Conservation (phyloP, 176 grass and related monocot genomes). For the Luzula sylvatica region DNA sequence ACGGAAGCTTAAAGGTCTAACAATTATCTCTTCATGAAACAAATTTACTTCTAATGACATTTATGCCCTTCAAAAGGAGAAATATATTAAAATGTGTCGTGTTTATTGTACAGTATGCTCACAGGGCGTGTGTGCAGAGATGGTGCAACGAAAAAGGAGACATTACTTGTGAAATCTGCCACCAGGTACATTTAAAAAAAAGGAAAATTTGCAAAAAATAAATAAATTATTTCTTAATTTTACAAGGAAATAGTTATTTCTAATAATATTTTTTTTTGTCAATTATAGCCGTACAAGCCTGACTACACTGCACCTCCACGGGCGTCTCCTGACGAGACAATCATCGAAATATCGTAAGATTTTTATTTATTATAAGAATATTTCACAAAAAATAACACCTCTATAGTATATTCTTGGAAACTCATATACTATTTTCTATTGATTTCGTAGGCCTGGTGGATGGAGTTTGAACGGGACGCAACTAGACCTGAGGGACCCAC, state of each 20-base stretch:
- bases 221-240: too few relatives aligned
- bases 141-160: constrained; percentile 97
- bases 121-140: constrained; percentile 83
- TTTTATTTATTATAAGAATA: constrained; percentile 13
- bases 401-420: not conserved
- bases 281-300: constrained; percentile 68
- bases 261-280: constrained; percentile 31
- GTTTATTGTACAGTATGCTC: constrained; percentile 49
- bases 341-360: constrained; percentile 72
- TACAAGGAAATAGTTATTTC: constrained; percentile 8
- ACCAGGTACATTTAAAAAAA: constrained; percentile 55
- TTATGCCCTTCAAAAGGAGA: not conserved
- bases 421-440: constrained; percentile 9
- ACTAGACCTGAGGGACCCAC: constrained; percentile 62
- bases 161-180: constrained; percentile 86
- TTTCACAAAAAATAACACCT: too few relatives aligned
- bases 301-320: constrained; percentile 61
- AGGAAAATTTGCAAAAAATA: too few relatives aligned
- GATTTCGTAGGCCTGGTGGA: constrained; percentile 40
- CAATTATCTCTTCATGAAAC: constrained; percentile 8
- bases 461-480: constrained; percentile 67
- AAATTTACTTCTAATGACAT: not conserved
- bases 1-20: constrained; percentile 83
- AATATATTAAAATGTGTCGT: not conserved
- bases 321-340: constrained; percentile 57